phyloP scores from a whole-genome alignment of 345 rosid species.

The Brassica incana region DNA sequence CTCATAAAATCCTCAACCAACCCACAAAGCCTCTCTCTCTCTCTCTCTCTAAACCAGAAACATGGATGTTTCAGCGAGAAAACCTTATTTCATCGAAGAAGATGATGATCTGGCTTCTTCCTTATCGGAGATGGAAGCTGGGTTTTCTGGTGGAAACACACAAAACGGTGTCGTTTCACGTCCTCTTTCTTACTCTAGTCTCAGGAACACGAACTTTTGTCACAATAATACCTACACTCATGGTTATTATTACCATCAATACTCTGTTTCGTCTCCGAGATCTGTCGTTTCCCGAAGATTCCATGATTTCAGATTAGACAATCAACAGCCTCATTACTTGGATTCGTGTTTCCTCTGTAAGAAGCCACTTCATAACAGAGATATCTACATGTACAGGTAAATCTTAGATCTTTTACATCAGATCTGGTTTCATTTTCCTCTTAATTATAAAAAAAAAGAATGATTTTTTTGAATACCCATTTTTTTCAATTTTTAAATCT shows the following conservation, averaged over 20 bases:
- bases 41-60: constrained; percentile 6
- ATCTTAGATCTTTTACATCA: constrained; percentile 10
- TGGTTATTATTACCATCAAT: constrained; percentile 30
- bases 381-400: constrained; percentile 87
- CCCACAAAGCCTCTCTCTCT: constrained; percentile 19
- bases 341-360: constrained; percentile 73
- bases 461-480: not conserved
- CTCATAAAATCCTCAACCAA: constrained; percentile 16
- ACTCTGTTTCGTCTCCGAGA: constrained; percentile 55
- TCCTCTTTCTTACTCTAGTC: constrained; percentile 44
- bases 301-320: constrained; percentile 65
- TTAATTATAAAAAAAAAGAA: not conserved
- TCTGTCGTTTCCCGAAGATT: constrained; percentile 51
- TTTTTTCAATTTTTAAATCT: not conserved
- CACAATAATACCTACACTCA: constrained; percentile 22
- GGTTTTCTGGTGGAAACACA: constrained; percentile 40
- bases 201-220: constrained; percentile 36
- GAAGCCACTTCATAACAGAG: constrained; percentile 65
- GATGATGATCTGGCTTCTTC: constrained; percentile 64
- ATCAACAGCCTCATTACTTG: constrained; percentile 63
- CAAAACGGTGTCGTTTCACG: constrained; percentile 40
- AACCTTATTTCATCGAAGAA: constrained; percentile 51
- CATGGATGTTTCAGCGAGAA: constrained; percentile 42
- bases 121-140: constrained; percentile 65
- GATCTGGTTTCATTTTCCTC: not conserved